Evolutionary conservation across 179 eudicot genomes (phyloP).

Genomic region (Nepenthes alata): DNA sequence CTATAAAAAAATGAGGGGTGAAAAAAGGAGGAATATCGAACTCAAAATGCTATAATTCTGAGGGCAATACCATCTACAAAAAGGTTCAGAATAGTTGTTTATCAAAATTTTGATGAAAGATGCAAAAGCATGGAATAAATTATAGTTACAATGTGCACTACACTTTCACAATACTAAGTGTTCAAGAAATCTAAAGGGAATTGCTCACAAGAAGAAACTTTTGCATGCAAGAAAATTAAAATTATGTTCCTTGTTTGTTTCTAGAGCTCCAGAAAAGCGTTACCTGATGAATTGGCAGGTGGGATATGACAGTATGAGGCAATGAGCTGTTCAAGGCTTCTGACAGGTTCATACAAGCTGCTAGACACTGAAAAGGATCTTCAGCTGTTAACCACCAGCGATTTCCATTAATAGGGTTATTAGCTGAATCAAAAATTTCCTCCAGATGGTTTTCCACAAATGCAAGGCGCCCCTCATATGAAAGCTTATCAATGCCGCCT

Average conservation of each 20-base stretch:
- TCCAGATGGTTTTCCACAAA: conserved; percentile 62
- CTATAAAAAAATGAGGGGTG: too few relatives aligned
- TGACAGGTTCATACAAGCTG: conserved; percentile 73
- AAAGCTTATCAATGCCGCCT: conserved; percentile 73
- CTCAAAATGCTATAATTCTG: too few relatives aligned
- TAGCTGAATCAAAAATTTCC: conserved; percentile 67
- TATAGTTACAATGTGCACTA: too few relatives aligned
- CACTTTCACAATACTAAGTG: too few relatives aligned
- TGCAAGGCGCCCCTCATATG: conserved; percentile 55
- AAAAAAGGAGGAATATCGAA: too few relatives aligned
- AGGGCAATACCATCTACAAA: too few relatives aligned
- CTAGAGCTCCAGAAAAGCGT: conserved; percentile 4
- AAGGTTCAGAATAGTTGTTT: too few relatives aligned
- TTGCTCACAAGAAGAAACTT: too few relatives aligned
- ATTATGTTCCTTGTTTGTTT: neutral
- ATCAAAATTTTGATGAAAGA: too few relatives aligned
- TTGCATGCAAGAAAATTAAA: too few relatives aligned
- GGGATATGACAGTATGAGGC: conserved; percentile 53
- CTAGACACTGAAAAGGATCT: conserved; percentile 93
- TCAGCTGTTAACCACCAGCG: conserved; percentile 88
- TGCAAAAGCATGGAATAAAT: too few relatives aligned
- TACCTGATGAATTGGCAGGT: conserved; percentile 90
- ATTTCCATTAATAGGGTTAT: conserved; percentile 55
- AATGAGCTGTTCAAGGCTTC: conserved; percentile 64
- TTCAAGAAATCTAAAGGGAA: too few relatives aligned